phyloP scores from a whole-genome alignment of 2,329 filamentous ascomycete genomes.

The Neopestalotiopsis clavispora region DNA sequence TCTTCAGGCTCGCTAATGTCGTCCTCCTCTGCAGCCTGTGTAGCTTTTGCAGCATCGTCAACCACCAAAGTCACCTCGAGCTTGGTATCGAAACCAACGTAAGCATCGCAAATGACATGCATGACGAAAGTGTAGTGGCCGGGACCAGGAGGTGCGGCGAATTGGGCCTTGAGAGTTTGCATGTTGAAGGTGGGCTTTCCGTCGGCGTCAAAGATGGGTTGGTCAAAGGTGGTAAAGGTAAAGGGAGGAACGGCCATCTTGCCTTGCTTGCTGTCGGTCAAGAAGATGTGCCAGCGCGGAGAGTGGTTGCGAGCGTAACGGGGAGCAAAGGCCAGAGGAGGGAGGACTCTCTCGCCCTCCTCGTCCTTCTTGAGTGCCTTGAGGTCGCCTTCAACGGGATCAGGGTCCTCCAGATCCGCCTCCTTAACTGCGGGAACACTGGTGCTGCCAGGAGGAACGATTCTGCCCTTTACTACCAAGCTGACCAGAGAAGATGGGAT shows the following conservation, averaged over 20 bases:
- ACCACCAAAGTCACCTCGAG: slow-evolving; percentile 88
- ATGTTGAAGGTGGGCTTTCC: slow-evolving; percentile 92
- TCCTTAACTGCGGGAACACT: slow-evolving; percentile 77
- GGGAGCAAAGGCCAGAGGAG: slow-evolving; percentile 87
- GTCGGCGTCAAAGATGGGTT: slow-evolving; percentile 79
- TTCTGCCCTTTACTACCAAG: slow-evolving; percentile 91
- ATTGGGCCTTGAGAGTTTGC: slow-evolving; percentile 96
- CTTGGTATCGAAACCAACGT: slow-evolving; percentile 91
- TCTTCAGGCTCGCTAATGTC: slow-evolving; percentile 98
- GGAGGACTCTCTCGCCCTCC: slow-evolving; percentile 68
- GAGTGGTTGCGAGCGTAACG: slow-evolving; percentile 89
- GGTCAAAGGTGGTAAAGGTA: slow-evolving; percentile 91
- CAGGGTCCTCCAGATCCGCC: slow-evolving; percentile 84
- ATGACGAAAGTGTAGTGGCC: slow-evolving; percentile 95
- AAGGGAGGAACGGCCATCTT: slow-evolving; percentile 97
- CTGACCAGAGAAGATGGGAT: slow-evolving; percentile 92
- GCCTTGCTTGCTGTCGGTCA: slow-evolving; percentile 90
- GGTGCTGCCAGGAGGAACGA: slow-evolving; percentile 84
- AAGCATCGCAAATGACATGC: slow-evolving; percentile 93
- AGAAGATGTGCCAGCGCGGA: slow-evolving; percentile 92
- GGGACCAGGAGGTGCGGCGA: slow-evolving; percentile 89
- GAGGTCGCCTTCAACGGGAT: slow-evolving; percentile 90
- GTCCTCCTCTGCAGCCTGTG: slow-evolving; percentile 80
- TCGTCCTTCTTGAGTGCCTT: slow-evolving; percentile 69
- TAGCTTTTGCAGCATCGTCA: slow-evolving; percentile 86